These are phyloP conservation scores for Nemania sp. DNA, from an alignment of 2,329 filamentous ascomycete genomes.

Conservation along the genomic window DNA sequence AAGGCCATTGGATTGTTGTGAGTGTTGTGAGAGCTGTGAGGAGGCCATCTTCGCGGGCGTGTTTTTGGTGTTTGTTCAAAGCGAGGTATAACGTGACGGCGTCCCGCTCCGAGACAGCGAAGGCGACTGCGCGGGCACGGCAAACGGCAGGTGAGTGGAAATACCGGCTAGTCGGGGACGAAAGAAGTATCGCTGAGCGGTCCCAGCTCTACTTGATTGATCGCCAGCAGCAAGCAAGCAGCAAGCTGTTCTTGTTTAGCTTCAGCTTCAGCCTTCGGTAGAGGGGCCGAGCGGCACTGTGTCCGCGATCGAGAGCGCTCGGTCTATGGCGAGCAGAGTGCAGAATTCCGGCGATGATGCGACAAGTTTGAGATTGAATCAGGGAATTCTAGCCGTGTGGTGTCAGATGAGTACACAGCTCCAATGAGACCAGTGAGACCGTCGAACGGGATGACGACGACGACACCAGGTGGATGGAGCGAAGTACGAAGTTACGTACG, in stretches of 20 bases:
- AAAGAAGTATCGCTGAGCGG: not conserved
- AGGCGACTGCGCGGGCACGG: not conserved
- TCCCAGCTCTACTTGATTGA: constrained; percentile 1
- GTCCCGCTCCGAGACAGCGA: not conserved
- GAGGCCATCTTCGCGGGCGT: constrained; percentile 41
- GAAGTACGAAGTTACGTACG: constrained; percentile 8
- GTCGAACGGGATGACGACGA: not conserved
- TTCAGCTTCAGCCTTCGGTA: no score
- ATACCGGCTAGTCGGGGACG: no score
- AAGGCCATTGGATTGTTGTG: constrained; percentile 38
- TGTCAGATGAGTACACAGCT: not conserved
- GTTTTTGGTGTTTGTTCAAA: no score
- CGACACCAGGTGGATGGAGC: not conserved
- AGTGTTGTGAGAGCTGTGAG: no score
- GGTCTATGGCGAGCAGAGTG: not conserved
- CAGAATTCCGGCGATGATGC: not conserved
- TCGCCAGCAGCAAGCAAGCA: not conserved
- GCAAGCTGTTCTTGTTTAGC: no score
- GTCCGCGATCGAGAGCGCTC: constrained; percentile 6
- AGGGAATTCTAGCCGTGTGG: not conserved
- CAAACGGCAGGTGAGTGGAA: not conserved
- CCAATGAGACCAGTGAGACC: not conserved
- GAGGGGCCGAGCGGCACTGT: constrained; percentile 15
- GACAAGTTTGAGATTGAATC: no score
- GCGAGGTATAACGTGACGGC: not conserved